phyloP scores from a whole-genome alignment of 139 green algal species.

The Chlamydomonas asymmetrica region DNA sequence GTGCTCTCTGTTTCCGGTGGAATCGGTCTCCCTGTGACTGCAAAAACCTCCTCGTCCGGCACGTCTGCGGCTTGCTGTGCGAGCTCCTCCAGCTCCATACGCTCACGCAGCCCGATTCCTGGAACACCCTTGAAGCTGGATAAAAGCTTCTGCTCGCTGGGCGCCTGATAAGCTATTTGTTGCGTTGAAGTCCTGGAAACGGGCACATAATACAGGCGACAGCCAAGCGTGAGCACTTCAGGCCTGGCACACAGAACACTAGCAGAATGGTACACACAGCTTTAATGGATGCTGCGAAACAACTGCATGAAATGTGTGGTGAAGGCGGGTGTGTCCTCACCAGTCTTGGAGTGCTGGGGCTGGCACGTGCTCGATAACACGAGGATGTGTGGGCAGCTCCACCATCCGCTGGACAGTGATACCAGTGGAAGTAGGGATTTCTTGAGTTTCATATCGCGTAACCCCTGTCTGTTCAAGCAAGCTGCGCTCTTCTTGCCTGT shows the following conservation, averaged over 20 bases:
- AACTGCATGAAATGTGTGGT: not conserved
- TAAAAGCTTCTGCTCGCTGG: no score
- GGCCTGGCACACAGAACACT: not conserved
- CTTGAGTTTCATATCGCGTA: not conserved
- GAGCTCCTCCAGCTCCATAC: conserved; percentile 15
- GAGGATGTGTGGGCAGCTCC: conserved; percentile 9
- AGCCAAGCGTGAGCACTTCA: not conserved
- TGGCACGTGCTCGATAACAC: conserved; percentile 13
- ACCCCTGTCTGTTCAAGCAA: not conserved
- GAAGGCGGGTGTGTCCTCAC: not conserved
- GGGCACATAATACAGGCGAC: conserved; percentile 11
- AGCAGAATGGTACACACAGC: conserved; percentile 2
- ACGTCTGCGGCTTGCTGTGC: conserved; percentile 2
- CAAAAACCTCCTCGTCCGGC: not conserved
- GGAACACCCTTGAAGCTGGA: no score
- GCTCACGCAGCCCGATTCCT: no score
- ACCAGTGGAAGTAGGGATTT: not conserved
- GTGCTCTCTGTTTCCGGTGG: conserved; percentile 27
- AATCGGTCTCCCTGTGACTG: not conserved
- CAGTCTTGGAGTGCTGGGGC: no score
- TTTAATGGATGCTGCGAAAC: no score
- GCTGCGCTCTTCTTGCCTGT: not conserved
- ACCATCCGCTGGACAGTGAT: conserved; percentile 3
- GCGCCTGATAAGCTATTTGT: conserved; percentile 1
- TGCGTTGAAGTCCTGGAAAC: not conserved